Percentiles rank a stretch among this genome's conserved stretches.
Evolutionary conservation across 495 filamentous ascomycete genomes (phyloP).

Genomic region (Massariosphaeria phaeospora): DNA sequence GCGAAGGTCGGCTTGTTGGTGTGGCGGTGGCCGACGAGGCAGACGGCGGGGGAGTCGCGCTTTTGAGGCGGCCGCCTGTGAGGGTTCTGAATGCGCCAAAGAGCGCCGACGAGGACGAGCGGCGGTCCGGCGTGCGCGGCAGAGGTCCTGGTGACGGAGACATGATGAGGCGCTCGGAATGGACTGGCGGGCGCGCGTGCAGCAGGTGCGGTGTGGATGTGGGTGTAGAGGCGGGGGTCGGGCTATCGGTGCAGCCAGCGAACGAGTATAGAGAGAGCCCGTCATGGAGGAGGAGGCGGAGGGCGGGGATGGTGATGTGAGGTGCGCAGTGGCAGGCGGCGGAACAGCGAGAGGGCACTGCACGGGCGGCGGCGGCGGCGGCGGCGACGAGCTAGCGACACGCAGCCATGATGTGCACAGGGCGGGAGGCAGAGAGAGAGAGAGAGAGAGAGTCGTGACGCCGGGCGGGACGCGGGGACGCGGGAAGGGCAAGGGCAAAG

Average conservation of each 20-base stretch:
- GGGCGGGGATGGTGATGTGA: not conserved
- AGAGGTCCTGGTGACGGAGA: constrained; percentile 27
- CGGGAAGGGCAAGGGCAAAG: too few relatives aligned
- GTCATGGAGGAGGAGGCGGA: not conserved
- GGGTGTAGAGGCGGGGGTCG: not conserved
- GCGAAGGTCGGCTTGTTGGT: constrained; percentile 9
- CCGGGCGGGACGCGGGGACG: too few relatives aligned
- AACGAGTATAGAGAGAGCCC: not conserved
- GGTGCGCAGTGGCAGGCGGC: not conserved
- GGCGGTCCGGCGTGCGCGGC: constrained; percentile 31
- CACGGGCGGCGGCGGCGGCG: not conserved
- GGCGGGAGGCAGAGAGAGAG: too few relatives aligned
- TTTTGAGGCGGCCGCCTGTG: constrained; percentile 24
- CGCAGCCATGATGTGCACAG: too few relatives aligned
- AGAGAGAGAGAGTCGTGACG: too few relatives aligned
- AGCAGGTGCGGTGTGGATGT: not conserved
- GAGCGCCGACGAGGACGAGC: constrained; percentile 28
- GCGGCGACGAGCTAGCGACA: not conserved
- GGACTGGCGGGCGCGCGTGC: too few relatives aligned
- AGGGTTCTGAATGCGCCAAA: constrained; percentile 30
- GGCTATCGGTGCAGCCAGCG: not conserved
- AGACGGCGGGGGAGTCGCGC: constrained; percentile 16
- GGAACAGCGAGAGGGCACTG: not conserved
- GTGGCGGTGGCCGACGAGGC: constrained; percentile 16
- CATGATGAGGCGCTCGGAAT: too few relatives aligned